phyloP scores from a whole-genome alignment of 1,284 basidiomycete genomes.

The Fomitopsis betulina region DNA sequence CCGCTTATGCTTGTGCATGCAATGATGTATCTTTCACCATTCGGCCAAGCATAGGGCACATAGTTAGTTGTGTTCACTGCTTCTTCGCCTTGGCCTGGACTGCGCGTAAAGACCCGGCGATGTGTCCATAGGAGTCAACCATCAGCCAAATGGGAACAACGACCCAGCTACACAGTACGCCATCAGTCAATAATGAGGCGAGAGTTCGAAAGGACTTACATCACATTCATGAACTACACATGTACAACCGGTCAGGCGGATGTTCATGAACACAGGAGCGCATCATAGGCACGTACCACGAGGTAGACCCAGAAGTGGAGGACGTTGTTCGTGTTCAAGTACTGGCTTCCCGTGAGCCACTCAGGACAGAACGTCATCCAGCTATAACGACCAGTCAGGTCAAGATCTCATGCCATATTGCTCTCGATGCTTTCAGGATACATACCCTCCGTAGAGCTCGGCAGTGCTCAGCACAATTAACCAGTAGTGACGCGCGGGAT shows the following conservation, averaged over 20 bases:
- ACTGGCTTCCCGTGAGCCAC: constrained; percentile 75
- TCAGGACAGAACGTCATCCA: constrained; percentile 87
- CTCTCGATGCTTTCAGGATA: constrained; percentile 2
- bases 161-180: constrained; percentile 58
- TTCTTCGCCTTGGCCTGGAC: constrained; percentile 26
- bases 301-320: constrained; percentile 45
- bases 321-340: constrained; percentile 63
- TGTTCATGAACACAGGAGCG: not conserved
- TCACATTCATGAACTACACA: constrained; percentile 69
- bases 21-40: too few relatives aligned
- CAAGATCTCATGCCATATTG: not conserved
- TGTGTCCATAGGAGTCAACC: constrained; percentile 69
- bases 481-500: constrained; percentile 76
- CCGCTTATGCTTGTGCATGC: not conserved
- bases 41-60: not conserved
- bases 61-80: not conserved
- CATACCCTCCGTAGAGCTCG: constrained; percentile 73
- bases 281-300: constrained; percentile 27
- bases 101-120: constrained; percentile 52
- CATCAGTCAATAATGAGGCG: not conserved
- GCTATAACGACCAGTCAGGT: constrained; percentile 28
- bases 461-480: constrained; percentile 71
- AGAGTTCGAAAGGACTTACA: constrained; percentile 41
- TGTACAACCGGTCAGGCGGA: not conserved
- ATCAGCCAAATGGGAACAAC: constrained; percentile 69